Conservation (phyloP, 225 moss, liverwort and hornwort species). For the Antitrichia curtipendula region DNA sequence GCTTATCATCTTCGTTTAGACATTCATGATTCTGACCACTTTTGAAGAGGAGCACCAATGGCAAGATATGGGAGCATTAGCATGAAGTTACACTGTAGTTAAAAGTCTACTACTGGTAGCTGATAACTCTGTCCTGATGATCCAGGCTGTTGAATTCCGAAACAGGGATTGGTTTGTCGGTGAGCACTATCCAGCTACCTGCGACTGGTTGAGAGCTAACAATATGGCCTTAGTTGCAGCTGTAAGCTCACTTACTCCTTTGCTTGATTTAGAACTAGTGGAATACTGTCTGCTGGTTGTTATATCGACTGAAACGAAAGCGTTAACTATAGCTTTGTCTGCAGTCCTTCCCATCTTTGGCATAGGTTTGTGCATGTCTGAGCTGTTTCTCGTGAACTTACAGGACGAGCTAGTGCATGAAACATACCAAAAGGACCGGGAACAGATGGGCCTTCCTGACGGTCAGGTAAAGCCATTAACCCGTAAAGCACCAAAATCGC, state of each 20-base stretch:
- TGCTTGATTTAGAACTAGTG: neutral
- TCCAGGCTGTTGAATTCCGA: constrained; percentile 80
- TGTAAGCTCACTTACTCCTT: constrained; percentile 25
- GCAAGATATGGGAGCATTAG: neutral
- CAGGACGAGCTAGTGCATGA: constrained; percentile 85
- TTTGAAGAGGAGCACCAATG: neutral
- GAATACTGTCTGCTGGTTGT: neutral
- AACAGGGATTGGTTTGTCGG: constrained; percentile 70
- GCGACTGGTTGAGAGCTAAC: constrained; percentile 43
- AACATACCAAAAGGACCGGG: constrained; percentile 66
- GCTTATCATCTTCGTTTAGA: neutral
- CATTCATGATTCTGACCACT: neutral
- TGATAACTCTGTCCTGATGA: neutral
- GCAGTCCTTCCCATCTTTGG: neutral
- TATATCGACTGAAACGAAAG: neutral
- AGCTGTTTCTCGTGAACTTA: neutral
- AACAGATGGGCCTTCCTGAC: constrained; percentile 55
- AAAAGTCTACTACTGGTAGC: neutral
- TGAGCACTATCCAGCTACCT: constrained; percentile 31
- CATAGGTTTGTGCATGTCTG: neutral
- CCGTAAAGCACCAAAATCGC: neutral
- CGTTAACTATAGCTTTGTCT: neutral
- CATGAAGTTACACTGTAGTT: neutral
- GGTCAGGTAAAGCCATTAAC: constrained; percentile 41
- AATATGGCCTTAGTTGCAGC: constrained; percentile 63